phyloP scores from a whole-genome alignment of 345 rosid species.

The Gossypium thurberi region DNA sequence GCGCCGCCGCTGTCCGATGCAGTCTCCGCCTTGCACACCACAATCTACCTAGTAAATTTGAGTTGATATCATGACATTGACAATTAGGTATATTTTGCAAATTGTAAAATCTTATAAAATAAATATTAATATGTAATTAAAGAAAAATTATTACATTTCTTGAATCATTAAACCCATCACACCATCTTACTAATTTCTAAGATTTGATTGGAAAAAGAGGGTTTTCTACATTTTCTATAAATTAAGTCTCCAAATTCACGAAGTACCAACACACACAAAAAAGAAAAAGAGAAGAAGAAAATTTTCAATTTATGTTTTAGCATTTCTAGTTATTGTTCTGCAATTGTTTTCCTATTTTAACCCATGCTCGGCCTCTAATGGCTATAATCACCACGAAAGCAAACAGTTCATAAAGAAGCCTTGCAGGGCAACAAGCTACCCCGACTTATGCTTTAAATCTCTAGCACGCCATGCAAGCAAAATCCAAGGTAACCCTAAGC shows the following conservation, averaged over 20 bases:
- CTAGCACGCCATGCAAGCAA: conserved; percentile 26
- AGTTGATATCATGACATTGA: neutral
- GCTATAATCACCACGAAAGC: neutral
- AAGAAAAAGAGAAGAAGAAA: neutral
- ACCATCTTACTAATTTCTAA: neutral
- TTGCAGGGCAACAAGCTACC: conserved; percentile 31
- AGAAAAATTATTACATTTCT: neutral
- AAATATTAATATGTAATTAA: too few relatives aligned
- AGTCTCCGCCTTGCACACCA: too few relatives aligned
- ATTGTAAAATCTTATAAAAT: neutral
- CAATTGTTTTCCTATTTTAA: neutral
- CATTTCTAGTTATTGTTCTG: conserved; percentile 7
- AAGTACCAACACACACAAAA: neutral
- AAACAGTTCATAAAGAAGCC: conserved; percentile 25
- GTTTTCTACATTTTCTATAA: neutral
- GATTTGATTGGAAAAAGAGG: neutral
- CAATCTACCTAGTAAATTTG: too few relatives aligned
- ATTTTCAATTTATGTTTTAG: neutral
- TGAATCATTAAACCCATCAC: neutral
- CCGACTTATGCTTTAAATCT: conserved; percentile 29
- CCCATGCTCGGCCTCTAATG: conserved; percentile 1
- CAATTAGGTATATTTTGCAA: neutral
- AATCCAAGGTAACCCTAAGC: conserved; percentile 32
- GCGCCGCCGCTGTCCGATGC: too few relatives aligned
- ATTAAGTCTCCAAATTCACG: neutral